Conservation (phyloP, 2,329 filamentous ascomycete genomes). For the Beauveria asiatica region DNA sequence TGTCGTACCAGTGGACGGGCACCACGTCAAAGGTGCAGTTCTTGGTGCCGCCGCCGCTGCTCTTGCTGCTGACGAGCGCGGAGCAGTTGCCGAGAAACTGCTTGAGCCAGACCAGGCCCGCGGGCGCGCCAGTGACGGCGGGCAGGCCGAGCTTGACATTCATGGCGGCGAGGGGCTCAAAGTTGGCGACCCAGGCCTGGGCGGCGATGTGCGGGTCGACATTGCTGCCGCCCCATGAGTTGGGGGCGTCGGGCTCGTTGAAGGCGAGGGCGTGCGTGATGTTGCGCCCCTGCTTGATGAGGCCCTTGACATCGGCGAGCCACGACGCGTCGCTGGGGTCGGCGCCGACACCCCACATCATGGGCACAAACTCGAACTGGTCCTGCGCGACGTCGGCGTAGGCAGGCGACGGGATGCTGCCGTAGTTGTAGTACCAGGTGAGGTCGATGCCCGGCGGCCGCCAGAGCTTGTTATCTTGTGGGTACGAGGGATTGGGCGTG, state of each 20-base stretch:
- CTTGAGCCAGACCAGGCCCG: constrained; percentile 57
- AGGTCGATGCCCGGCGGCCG: constrained; percentile 45
- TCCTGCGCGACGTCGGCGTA: constrained; percentile 41
- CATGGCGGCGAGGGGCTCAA: constrained; percentile 57
- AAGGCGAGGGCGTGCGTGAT: constrained; percentile 64
- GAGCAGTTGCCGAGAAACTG: constrained; percentile 59
- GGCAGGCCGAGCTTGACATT: constrained; percentile 64
- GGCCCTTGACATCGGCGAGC: constrained; percentile 45
- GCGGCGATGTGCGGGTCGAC: constrained; percentile 55
- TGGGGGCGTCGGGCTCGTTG: constrained; percentile 65
- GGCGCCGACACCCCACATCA: constrained; percentile 61
- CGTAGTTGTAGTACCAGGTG: constrained; percentile 84
- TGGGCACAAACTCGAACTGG: constrained; percentile 66
- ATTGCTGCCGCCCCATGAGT: constrained; percentile 50
- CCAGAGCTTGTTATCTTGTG: constrained; percentile 60
- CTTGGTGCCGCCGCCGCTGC: constrained; percentile 18
- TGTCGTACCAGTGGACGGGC: constrained; percentile 60
- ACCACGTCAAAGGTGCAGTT: constrained; percentile 57
- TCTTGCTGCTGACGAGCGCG: constrained; percentile 39
- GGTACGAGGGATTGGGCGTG: constrained; percentile 45
- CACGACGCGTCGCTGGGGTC: constrained; percentile 49
- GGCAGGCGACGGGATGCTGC: constrained; percentile 42
- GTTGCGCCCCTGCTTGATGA: constrained; percentile 44
- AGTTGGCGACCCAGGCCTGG: constrained; percentile 59
- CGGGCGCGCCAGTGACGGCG: constrained; percentile 53